Evolutionary conservation across 345 rosid species (phyloP).

Genomic region (Eucalyptus tenuipes): DNA sequence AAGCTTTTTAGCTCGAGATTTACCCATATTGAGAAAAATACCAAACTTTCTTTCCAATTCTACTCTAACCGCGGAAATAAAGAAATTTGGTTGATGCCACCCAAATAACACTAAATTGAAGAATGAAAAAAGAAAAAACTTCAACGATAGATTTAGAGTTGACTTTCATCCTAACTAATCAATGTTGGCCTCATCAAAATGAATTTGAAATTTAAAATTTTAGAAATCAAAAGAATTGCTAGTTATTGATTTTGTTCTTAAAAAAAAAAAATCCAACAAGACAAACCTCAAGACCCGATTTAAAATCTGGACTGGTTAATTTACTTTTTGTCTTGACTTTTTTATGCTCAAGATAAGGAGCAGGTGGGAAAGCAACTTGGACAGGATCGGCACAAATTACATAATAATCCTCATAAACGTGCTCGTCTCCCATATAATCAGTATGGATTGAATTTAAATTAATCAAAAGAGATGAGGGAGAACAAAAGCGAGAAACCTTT

Average conservation of each 20-base stretch:
- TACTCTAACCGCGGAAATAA: not conserved
- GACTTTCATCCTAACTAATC: not conserved
- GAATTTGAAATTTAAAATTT: not conserved
- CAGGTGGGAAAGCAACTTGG: not conserved
- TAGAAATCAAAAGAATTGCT: not conserved
- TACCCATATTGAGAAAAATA: not conserved
- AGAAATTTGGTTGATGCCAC: not conserved
- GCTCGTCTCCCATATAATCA: not conserved
- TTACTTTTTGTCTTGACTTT: not conserved
- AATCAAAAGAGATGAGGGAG: not conserved
- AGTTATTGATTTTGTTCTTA: not conserved
- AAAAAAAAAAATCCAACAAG: not conserved
- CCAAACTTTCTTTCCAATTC: not conserved
- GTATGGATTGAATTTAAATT: not conserved
- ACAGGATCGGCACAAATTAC: not conserved
- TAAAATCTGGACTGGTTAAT: not conserved
- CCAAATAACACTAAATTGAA: not conserved
- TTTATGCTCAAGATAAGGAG: not conserved
- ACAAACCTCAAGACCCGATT: not conserved
- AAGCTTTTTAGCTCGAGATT: not conserved
- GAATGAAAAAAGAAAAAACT: not conserved
- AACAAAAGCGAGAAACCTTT: not conserved
- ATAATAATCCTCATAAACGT: not conserved
- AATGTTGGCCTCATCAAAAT: not conserved
- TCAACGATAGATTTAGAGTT: not conserved